Evolutionary conservation across 2,329 filamentous ascomycete genomes (phyloP).

Genomic region (Claviceps pusilla): DNA sequence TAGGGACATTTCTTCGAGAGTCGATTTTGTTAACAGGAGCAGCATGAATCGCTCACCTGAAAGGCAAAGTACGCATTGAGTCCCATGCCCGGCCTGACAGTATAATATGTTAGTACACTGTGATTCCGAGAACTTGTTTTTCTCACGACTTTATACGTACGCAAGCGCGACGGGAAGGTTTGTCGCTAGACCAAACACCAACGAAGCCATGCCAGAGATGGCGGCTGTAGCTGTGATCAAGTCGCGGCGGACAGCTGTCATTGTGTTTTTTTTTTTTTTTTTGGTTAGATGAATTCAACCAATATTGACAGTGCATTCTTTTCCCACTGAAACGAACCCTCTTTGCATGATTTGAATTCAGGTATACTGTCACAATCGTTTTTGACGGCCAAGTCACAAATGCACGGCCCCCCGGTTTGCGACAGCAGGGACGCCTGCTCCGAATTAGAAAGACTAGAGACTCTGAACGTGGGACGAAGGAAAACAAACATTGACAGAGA

Average conservation of each 20-base stretch:
- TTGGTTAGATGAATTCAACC: conserved; percentile 2
- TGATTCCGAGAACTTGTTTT: neutral
- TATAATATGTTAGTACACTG: conserved; percentile 2
- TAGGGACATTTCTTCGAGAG: neutral
- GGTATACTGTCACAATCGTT: conserved; percentile 33
- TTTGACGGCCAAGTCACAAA: conserved; percentile 36
- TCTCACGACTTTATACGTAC: conserved; percentile 11
- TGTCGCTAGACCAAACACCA: conserved; percentile 65
- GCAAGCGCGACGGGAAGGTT: conserved; percentile 49
- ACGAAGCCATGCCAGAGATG: conserved; percentile 57
- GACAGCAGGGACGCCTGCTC: conserved; percentile 54
- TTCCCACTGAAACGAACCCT: conserved; percentile 18
- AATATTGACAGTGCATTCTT: neutral
- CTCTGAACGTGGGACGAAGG: neutral
- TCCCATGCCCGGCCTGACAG: conserved; percentile 46
- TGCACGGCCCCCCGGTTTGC: conserved; percentile 62
- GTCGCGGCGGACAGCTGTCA: conserved; percentile 51
- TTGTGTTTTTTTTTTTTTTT: neutral
- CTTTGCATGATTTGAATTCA: conserved; percentile 31
- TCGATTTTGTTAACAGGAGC: neutral
- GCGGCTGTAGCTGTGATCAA: conserved; percentile 74
- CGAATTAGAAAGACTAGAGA: neutral
- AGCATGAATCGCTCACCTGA: conserved; percentile 21
- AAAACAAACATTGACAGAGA: conserved; percentile 48
- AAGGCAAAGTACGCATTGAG: conserved; percentile 55